A percentile compares a stretch with the other conserved stretches of the same genome.
Conservation (phyloP, 2,329 filamentous ascomycete genomes). For the Pleomassaria siparia region DNA sequence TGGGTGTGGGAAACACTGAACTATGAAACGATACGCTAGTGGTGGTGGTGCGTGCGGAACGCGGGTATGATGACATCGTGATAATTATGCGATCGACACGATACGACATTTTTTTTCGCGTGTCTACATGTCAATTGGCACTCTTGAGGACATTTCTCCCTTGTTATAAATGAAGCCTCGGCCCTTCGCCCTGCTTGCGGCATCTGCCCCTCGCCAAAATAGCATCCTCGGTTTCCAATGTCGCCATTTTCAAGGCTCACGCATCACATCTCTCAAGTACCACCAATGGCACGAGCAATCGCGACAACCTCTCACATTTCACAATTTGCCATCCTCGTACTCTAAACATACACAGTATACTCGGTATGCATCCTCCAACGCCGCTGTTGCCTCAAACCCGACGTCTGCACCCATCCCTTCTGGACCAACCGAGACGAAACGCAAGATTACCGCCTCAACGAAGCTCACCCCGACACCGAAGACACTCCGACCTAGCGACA, state of each 20-base stretch:
- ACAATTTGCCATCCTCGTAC: neutral
- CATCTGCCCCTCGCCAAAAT: slow-evolving; percentile 1
- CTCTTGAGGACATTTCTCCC: neutral
- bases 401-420: neutral
- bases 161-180: slow-evolving; percentile 25
- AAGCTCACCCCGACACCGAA: neutral
- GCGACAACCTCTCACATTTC: neutral
- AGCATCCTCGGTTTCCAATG: slow-evolving; percentile 7
- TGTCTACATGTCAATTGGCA: neutral
- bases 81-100: slow-evolving; percentile 14
- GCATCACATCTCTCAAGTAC: slow-evolving; percentile 7
- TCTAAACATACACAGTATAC: neutral
- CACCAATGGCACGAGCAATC: slow-evolving; percentile 6
- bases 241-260: slow-evolving; percentile 6
- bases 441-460: neutral
- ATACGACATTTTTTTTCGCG: slow-evolving; percentile 1
- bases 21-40: too few relatives aligned
- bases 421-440: neutral
- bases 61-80: slow-evolving; percentile 35
- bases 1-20: too few relatives aligned
- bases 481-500: slow-evolving; percentile 2
- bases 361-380: slow-evolving; percentile 9
- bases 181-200: slow-evolving; percentile 11
- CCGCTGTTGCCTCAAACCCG: slow-evolving; percentile 1
- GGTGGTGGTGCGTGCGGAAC: slow-evolving; percentile 1